Percentiles rank a stretch among this genome's conserved stretches.
Evolutionary conservation across 2,329 filamentous ascomycete genomes (phyloP).

Genomic region (Hypoxylon sp.): DNA sequence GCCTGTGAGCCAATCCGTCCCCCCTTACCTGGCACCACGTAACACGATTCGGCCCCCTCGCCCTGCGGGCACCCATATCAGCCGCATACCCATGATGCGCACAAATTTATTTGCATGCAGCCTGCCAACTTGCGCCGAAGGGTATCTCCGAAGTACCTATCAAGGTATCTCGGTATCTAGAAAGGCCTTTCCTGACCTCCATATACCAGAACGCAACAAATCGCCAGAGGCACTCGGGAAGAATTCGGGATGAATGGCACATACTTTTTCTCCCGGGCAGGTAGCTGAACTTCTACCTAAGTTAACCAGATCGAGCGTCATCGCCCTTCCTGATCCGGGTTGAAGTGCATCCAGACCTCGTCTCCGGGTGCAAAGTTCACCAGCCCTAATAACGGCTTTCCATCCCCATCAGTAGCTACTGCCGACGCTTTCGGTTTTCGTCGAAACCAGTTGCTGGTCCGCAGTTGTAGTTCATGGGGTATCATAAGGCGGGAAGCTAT

Average conservation of each 20-base stretch:
- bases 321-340: slow-evolving; percentile 47
- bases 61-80: slow-evolving; percentile 4
- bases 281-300: slow-evolving; percentile 1
- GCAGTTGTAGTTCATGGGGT: slow-evolving; percentile 62
- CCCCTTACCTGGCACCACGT: slow-evolving; percentile 15
- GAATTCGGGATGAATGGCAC: background rate
- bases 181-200: background rate
- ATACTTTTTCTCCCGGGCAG: background rate
- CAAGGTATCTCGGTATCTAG: background rate
- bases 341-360: slow-evolving; percentile 63
- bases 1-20: slow-evolving; percentile 13
- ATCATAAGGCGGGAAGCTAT: slow-evolving; percentile 65
- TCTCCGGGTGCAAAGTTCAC: slow-evolving; percentile 45
- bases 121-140: slow-evolving; percentile 5
- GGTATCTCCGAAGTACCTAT: slow-evolving; percentile 23
- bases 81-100: slow-evolving; percentile 5
- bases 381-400: slow-evolving; percentile 48
- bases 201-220: slow-evolving; percentile 11
- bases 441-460: slow-evolving; percentile 55
- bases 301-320: slow-evolving; percentile 31
- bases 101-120: slow-evolving; percentile 8
- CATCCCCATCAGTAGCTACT: slow-evolving; percentile 49
- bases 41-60: slow-evolving; percentile 5
- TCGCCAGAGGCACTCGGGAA: background rate
- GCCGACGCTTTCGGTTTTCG: slow-evolving; percentile 48